These are phyloP conservation scores for Balamuthia mandrillaris DNA, from an alignment of 208 protist genomes.

Conservation along the genomic window DNA sequence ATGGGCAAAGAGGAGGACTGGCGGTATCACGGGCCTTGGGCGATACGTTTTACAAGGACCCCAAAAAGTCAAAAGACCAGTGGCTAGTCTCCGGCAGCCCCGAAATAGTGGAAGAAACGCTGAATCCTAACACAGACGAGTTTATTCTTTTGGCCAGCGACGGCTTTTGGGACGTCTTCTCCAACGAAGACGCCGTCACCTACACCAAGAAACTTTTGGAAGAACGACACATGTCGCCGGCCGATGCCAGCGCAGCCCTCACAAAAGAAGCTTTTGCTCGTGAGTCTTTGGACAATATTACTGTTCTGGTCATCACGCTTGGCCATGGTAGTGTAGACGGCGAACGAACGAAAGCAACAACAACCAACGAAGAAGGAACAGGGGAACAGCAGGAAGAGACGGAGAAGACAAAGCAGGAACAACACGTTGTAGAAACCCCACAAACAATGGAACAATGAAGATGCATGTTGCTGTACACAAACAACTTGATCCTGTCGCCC, in stretches of 20 bases:
- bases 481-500: too few species aligned
- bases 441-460: background rate
- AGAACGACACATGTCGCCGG: background rate
- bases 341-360: background rate
- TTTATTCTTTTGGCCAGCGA: slow-evolving; percentile 32
- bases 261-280: background rate
- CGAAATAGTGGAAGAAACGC: background rate
- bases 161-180: slow-evolving; percentile 35
- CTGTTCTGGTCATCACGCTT: background rate
- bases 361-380: background rate
- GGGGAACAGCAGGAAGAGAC: background rate
- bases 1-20: background rate
- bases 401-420: background rate
- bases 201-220: background rate
- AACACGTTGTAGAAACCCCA: background rate
- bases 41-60: background rate
- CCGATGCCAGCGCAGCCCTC: background rate
- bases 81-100: background rate
- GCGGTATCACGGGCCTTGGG: slow-evolving; percentile 25
- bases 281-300: slow-evolving; percentile 29
- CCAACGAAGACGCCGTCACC: slow-evolving; percentile 10
- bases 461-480: background rate
- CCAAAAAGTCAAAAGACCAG: background rate
- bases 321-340: background rate
- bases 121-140: background rate